These are phyloP conservation scores for Diophrys appendiculata DNA, from an alignment of 73 alveolate genomes.

Conservation along the genomic window DNA sequence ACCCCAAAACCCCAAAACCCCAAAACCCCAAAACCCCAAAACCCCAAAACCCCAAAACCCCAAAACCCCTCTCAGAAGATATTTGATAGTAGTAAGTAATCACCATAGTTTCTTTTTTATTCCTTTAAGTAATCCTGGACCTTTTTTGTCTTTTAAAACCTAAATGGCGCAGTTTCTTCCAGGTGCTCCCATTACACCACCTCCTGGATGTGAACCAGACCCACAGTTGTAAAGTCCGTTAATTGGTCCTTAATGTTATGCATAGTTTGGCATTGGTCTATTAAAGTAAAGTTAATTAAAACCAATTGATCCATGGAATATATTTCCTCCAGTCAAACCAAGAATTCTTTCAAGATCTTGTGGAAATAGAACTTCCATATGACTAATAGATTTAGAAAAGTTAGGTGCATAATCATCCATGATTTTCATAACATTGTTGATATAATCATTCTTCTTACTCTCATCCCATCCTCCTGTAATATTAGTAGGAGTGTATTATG, in stretches of 20 bases:
- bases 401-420: conserved; percentile 73
- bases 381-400: conserved; percentile 54
- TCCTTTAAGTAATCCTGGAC: background rate
- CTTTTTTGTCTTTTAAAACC: conserved; percentile 7
- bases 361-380: conserved; percentile 64
- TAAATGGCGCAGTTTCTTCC: conserved; percentile 66
- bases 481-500: conserved; percentile 71
- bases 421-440: conserved; percentile 41
- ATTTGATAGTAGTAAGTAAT: no score
- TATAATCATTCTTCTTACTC: conserved; percentile 34
- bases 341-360: conserved; percentile 62
- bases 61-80: no score
- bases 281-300: conserved; percentile 55
- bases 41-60: no score
- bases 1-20: no score
- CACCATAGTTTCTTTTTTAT: no score
- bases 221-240: conserved; percentile 65
- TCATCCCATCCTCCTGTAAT: conserved; percentile 51
- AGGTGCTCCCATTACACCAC: conserved; percentile 84
- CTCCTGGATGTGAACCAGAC: conserved; percentile 77
- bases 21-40: no score
- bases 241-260: conserved; percentile 66
- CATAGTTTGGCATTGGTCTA: conserved; percentile 66
- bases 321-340: conserved; percentile 76
- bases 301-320: conserved; percentile 75